These are phyloP conservation scores for Eutrema yunnanense DNA, from an alignment of 345 rosid genomes.

Conservation along the genomic window DNA sequence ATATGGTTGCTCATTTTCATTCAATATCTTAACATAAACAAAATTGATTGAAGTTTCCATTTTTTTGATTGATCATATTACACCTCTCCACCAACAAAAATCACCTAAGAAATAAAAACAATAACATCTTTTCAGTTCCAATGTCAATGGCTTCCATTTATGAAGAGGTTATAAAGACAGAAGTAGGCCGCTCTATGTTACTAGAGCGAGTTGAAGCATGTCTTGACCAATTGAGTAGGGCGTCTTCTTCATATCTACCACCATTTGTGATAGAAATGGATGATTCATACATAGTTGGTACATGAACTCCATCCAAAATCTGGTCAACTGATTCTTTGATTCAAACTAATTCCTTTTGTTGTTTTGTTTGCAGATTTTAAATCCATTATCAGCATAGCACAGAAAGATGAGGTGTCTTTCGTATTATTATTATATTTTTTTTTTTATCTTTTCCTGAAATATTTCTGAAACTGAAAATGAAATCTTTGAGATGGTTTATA, in stretches of 20 bases:
- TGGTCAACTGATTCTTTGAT: background rate
- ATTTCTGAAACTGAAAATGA: conserved; percentile 7
- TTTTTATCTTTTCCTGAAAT: background rate
- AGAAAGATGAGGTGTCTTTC: conserved; percentile 60
- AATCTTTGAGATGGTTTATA: conserved; percentile 16
- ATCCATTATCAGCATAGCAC: conserved; percentile 59
- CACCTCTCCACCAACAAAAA: background rate
- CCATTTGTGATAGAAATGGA: conserved; percentile 37
- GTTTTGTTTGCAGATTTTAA: conserved; percentile 51
- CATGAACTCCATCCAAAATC: background rate
- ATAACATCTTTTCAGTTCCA: conserved; percentile 44
- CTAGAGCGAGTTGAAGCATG: conserved; percentile 61
- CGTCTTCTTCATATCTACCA: conserved; percentile 30
- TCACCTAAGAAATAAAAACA: background rate
- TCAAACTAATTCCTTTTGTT: background rate
- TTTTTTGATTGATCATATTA: background rate
- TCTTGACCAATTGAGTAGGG: conserved; percentile 46
- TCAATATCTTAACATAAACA: too few species aligned
- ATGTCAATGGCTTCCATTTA: conserved; percentile 59
- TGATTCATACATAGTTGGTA: conserved; percentile 59
- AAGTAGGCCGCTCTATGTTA: conserved; percentile 65
- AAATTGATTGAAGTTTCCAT: background rate
- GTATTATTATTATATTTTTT: too few species aligned
- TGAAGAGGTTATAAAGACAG: conserved; percentile 76
- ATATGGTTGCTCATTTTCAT: too few species aligned